These are phyloP conservation scores for Ustilago loliicola DNA, from an alignment of 1,284 basidiomycete genomes.

Conservation along the genomic window DNA sequence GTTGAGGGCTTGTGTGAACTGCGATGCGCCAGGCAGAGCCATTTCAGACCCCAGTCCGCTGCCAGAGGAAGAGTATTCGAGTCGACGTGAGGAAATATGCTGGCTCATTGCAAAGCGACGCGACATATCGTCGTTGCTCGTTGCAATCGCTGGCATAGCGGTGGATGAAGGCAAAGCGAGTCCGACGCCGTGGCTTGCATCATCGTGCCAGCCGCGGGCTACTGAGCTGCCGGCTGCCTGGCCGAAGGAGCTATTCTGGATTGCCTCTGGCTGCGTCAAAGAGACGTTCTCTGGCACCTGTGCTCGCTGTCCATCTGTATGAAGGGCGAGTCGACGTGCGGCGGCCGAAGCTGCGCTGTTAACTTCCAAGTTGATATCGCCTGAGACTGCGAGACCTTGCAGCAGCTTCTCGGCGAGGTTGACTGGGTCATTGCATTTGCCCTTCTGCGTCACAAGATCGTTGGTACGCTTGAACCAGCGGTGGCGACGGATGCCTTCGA, in stretches of 20 bases:
- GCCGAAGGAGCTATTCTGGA: constrained; percentile 50
- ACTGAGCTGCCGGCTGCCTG: constrained; percentile 30
- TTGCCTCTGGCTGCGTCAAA: constrained; percentile 67
- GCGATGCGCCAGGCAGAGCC: constrained; percentile 45
- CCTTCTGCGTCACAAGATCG: constrained; percentile 58
- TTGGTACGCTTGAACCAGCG: constrained; percentile 67
- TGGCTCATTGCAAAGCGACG: constrained; percentile 57
- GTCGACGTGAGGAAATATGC: constrained; percentile 50
- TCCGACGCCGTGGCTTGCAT: constrained; percentile 21
- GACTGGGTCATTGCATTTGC: constrained; percentile 66
- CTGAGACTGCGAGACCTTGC: constrained; percentile 66
- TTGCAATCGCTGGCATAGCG: constrained; percentile 50
- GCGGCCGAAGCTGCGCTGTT: constrained; percentile 29
- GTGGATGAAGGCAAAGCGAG: constrained; percentile 56
- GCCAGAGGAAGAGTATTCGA: constrained; percentile 41
- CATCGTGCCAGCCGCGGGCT: constrained; percentile 33
- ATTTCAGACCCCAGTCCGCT: constrained; percentile 28
- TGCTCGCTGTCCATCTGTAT: constrained; percentile 66
- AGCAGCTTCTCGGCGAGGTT: constrained; percentile 68
- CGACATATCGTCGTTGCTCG: constrained; percentile 43
- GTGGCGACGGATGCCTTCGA: constrained; percentile 65
- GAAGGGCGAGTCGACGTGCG: constrained; percentile 54
- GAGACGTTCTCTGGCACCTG: constrained; percentile 66
- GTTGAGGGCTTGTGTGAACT: constrained; percentile 66
- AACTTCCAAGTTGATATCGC: constrained; percentile 61